Percentiles rank a stretch among this genome's conserved stretches.
phyloP scores from a whole-genome alignment of 2,329 filamentous ascomycete genomes.

The Colletotrichum sp. region DNA sequence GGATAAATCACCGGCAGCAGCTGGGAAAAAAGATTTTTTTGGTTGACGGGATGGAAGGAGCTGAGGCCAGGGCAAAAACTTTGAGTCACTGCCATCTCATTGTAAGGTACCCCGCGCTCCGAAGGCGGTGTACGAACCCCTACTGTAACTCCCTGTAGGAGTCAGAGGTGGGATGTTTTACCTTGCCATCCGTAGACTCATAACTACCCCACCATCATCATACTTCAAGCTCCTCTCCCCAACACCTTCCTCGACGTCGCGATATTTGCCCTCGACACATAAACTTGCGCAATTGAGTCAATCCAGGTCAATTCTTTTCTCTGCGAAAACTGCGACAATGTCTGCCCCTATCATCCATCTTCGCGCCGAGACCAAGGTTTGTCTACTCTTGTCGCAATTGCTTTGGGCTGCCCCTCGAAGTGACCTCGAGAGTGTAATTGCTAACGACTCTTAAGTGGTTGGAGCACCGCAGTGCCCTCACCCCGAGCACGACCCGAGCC shows the following conservation, averaged over 20 bases:
- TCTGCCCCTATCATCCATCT: conserved; percentile 47
- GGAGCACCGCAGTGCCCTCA: conserved; percentile 53
- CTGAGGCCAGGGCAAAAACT: background rate
- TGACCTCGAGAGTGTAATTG: background rate
- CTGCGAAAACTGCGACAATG: conserved; percentile 19
- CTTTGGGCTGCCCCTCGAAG: background rate
- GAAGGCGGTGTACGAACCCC: conserved; percentile 13
- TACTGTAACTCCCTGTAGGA: background rate
- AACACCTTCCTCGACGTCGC: background rate
- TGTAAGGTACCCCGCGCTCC: conserved; percentile 15
- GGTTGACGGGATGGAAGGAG: background rate
- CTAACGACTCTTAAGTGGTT: conserved; percentile 39
- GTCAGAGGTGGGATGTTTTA: conserved; percentile 19
- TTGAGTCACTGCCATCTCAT: conserved; percentile 10
- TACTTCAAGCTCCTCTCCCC: background rate
- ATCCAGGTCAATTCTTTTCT: background rate
- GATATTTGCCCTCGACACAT: background rate
- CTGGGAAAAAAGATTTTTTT: background rate
- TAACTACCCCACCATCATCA: conserved; percentile 4
- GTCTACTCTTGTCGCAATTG: background rate
- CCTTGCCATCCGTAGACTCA: background rate
- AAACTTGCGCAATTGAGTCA: background rate
- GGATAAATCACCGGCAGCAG: background rate
- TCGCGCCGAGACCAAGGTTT: conserved; percentile 59
- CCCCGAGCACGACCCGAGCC: conserved; percentile 53